Evolutionary conservation across 2,329 filamentous ascomycete genomes (phyloP), one percentile per base, ranked within the genome.

Genomic region (Microdochium bolleyi): DNA sequence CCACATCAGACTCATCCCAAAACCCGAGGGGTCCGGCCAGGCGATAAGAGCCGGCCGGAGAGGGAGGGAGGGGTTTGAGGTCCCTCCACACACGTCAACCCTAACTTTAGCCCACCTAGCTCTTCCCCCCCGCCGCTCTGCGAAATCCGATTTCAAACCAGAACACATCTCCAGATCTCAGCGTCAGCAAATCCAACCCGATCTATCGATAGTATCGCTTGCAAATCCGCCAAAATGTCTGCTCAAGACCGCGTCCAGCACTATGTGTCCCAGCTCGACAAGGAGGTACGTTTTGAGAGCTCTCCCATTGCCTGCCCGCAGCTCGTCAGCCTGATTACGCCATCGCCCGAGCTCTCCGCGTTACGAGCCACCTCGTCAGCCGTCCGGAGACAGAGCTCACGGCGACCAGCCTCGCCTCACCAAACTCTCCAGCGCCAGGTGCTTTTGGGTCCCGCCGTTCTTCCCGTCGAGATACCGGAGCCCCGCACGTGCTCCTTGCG

Each of bases 241-340:
- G 78, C 79, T 57, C 87, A 90, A 73, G 87, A 90, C 64, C 85
- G 84, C 71, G 82, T 86, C 60, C 86, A 90, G 72, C 79, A 87
- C 65, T 86, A 89, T 66, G 79, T 94, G 67, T 80, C 82, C 63
- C 80, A 86, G 75, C 85, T 95, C 73, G 89, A 95, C 75, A 86
- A 84, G 67, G 88, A 91, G 85, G 88, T 92, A 73, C 60, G 82
- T 74, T 52, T 54, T 58, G 58, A 50, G 27, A 21, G 30, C 50
- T 50, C 46, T n/a, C 49, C 37, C 41, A 22, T 46, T 52, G 10
- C 24, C 10, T 49, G 9, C n/a, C 49, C 24, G 22, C 51, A 50
- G 41, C 52, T 50, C 48, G 22, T 48, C 48, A 49, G 49, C 14
- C 30, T 13, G 22, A 48, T 25, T 32, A 14, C 52, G 24, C 8